Base-by-base conservation (phyloP, 2,329 filamentous ascomycete genomes). In the Talaromyces sp. region DNA sequence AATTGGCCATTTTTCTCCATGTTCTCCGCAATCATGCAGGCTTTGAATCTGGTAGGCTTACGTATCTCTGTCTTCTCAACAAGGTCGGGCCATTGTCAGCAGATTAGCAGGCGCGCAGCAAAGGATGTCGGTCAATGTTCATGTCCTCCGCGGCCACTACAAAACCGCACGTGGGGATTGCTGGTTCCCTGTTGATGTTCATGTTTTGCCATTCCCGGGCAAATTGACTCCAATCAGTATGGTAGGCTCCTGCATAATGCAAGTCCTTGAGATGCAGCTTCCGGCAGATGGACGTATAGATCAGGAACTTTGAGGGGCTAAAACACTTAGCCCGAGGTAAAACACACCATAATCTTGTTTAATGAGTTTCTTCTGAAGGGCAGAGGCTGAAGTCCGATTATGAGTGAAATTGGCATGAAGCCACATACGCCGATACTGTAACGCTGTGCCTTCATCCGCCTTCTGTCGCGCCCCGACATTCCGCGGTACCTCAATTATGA, bases 401-500 rank as follows among this genome's bases (percentile, higher is more conserved):
- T 49, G 45, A 27, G n/a, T 25, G 45, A 49, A 13, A 45, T 61
- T 61, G 45, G 43, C 4, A 25, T n/a, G 2, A 27, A 31, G 22
- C 38, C 34, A 45, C 34, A 31, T 15, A 17, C 22, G 31, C 29
- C 45, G 11, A 51, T 51, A 36, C 34, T 61, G 59, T 51, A 61
- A 61, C 59, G 59, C 22, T 61, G 59, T 53, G 45, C 31, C 40
- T 51, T 51, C 43, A 61, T 47, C 31, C 8, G 29, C 58, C n/a
- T 61, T 61, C 29, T 61, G 38, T 51, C 43, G 47, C 31, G 45
- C 59, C 59, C 59, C 59, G 59, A 61, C 45, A 61, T 38, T 61
- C 59, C 59, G 59, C 59, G 59, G 43, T 29, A 45, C 59, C 25
- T 5, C 31, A n/a, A 36, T n/a, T 17, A 25, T 49, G 38, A 36